Evolutionary conservation across 768 basidiomycete species (phyloP).

Genomic region (Suillus occidentalis): DNA sequence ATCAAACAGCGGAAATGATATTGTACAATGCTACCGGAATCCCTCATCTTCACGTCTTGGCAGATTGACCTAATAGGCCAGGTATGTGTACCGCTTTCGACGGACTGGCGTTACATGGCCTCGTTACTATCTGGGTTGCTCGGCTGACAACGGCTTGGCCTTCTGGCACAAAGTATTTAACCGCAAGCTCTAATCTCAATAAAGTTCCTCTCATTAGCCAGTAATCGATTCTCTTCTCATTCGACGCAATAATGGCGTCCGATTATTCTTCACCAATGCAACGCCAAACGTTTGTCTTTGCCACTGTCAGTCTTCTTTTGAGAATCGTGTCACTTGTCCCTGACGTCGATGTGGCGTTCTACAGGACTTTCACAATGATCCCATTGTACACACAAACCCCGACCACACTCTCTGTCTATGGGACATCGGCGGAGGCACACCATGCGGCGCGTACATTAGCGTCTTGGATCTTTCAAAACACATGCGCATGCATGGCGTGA

Average conservation of each 20-base stretch:
- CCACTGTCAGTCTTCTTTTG: neutral
- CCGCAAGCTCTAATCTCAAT: neutral
- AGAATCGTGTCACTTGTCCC: neutral
- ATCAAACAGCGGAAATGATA: neutral
- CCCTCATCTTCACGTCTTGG: neutral
- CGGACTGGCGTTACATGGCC: neutral
- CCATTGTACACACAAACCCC: neutral
- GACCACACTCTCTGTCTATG: slow-evolving; percentile 10
- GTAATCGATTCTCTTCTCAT: neutral
- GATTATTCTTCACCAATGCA: neutral
- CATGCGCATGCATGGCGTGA: slow-evolving; percentile 23
- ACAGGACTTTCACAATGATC: neutral
- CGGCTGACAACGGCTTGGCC: neutral
- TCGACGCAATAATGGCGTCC: neutral
- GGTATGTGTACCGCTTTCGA: neutral
- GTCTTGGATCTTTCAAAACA: slow-evolving; percentile 19
- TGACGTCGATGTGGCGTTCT: neutral
- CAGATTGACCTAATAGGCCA: neutral
- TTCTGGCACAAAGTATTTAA: slow-evolving; percentile 1
- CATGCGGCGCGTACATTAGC: slow-evolving; percentile 13
- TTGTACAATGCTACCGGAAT: neutral
- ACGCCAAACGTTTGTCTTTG: neutral
- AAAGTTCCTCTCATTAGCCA: neutral
- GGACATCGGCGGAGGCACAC: neutral
- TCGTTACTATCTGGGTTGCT: neutral